Conservation (phyloP, 1,284 basidiomycete genomes). For the Acaromyces ingoldii region DNA sequence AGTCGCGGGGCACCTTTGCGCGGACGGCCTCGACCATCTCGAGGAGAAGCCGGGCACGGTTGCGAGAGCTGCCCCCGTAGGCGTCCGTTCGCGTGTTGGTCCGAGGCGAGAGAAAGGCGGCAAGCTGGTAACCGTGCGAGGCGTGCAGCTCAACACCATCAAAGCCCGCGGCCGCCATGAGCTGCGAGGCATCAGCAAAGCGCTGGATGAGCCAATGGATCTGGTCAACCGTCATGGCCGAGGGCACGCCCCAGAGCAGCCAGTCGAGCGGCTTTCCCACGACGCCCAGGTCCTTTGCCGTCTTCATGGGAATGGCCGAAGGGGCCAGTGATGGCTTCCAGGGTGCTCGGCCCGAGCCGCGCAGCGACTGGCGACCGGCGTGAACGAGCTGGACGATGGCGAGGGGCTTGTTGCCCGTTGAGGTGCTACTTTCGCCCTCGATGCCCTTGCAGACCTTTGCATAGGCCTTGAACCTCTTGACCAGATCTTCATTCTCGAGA, state of each 20-base stretch:
- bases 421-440: too few species aligned
- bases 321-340: constrained; percentile 68
- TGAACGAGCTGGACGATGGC: constrained; percentile 75
- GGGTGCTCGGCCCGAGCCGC: constrained; percentile 63
- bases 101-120: constrained; percentile 74
- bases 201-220: constrained; percentile 62
- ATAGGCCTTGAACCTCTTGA: constrained; percentile 21
- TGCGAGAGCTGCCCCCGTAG: constrained; percentile 57
- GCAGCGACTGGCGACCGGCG: constrained; percentile 75
- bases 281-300: constrained; percentile 19
- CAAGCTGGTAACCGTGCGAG: constrained; percentile 78
- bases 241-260: constrained; percentile 29
- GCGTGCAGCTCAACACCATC: constrained; percentile 85
- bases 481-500: not conserved
- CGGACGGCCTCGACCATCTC: constrained; percentile 65
- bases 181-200: constrained; percentile 67
- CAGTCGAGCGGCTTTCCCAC: constrained; percentile 53
- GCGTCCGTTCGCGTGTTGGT: constrained; percentile 66
- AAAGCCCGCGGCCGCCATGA: constrained; percentile 70
- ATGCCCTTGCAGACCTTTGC: constrained; percentile 33
- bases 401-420: constrained; percentile 39
- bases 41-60: constrained; percentile 58
- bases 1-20: constrained; percentile 59
- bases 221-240: constrained; percentile 61
- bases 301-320: constrained; percentile 62